Evolutionary conservation across 78 protist species (phyloP).

Genomic region (Monosiga brevicollis): DNA sequence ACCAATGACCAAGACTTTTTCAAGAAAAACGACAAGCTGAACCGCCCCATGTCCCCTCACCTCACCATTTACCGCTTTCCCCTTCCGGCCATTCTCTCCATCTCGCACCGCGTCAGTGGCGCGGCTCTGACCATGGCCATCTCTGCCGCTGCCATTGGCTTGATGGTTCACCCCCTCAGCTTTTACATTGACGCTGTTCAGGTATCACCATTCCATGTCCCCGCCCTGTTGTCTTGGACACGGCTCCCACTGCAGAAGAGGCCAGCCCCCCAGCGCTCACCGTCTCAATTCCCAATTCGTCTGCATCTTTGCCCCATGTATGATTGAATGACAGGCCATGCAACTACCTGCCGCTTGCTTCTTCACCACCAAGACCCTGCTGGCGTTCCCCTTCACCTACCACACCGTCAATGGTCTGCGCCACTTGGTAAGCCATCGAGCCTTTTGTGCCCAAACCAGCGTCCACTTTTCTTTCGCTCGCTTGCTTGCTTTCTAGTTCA

Average conservation of each 20-base stretch:
- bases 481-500: neutral
- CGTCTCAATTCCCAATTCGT: too few species aligned
- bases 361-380: constrained; percentile 1
- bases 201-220: neutral
- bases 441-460: neutral
- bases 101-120: constrained; percentile 26
- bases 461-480: neutral
- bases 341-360: too few species aligned
- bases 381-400: constrained; percentile 5
- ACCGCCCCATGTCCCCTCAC: constrained; percentile 33
- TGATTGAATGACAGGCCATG: too few species aligned
- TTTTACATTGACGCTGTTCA: neutral
- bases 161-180: neutral
- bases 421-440: neutral
- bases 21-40: constrained; percentile 2
- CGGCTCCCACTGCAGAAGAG: too few species aligned
- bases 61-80: constrained; percentile 23
- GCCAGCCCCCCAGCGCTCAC: too few species aligned
- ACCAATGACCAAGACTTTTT: constrained; percentile 15
- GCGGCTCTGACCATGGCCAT: neutral
- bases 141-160: neutral
- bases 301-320: too few species aligned
- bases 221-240: neutral
- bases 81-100: constrained; percentile 24
- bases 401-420: constrained; percentile 22